Evolutionary conservation across 768 basidiomycete genomes (phyloP).

Genomic region (Tulasnella sp.): DNA sequence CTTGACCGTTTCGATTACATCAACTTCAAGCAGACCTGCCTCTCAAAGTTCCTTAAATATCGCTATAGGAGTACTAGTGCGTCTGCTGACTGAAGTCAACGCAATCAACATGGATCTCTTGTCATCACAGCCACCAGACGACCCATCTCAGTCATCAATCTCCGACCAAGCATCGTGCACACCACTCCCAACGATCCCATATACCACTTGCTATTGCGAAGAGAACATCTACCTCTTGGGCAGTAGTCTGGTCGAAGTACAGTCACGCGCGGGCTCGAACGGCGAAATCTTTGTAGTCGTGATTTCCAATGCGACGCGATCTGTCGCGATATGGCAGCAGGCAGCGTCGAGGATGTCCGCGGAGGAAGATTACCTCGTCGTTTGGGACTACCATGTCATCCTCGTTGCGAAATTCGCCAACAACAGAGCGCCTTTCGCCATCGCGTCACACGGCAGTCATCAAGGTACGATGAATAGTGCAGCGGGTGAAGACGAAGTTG

Average conservation of each 20-base stretch:
- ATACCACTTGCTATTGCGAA: slow-evolving; percentile 57
- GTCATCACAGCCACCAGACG: too few species aligned
- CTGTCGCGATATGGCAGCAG: slow-evolving; percentile 55
- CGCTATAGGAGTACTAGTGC: too few species aligned
- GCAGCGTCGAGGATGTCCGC: slow-evolving; percentile 28
- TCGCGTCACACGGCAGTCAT: too few species aligned
- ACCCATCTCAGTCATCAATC: too few species aligned
- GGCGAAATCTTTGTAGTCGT: slow-evolving; percentile 41
- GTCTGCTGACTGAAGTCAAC: too few species aligned
- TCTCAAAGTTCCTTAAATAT: too few species aligned
- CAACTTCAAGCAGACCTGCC: background rate
- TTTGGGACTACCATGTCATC: slow-evolving; percentile 71
- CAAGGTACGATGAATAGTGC: too few species aligned
- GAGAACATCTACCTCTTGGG: slow-evolving; percentile 58
- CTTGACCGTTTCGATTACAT: background rate
- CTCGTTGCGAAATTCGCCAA: too few species aligned
- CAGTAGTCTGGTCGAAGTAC: slow-evolving; percentile 30
- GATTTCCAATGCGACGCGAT: slow-evolving; percentile 50
- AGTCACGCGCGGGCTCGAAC: slow-evolving; percentile 21
- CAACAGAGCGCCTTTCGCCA: too few species aligned
- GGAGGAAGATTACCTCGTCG: slow-evolving; percentile 29
- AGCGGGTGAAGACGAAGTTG: too few species aligned
- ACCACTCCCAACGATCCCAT: slow-evolving; percentile 21
- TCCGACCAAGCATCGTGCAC: too few species aligned
- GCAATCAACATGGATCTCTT: too few species aligned